A percentile compares a stretch with the other conserved stretches of the same genome.
Conservation (phyloP, 2,329 filamentous ascomycete genomes). For the Pseudodiploospora longispora region DNA sequence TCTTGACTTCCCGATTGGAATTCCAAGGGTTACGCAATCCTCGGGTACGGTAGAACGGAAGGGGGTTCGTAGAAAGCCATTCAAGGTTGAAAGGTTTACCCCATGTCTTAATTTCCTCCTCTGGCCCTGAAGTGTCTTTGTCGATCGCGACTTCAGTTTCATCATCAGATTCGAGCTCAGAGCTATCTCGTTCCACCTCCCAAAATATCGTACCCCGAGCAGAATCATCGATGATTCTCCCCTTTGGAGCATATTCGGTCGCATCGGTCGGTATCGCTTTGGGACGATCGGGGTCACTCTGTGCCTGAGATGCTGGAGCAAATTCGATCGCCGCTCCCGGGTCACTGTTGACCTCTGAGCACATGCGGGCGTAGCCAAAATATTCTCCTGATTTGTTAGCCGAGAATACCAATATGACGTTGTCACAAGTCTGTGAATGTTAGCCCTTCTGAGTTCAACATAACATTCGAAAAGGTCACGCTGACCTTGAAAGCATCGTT, state of each 20-base stretch:
- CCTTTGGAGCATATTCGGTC: conserved; percentile 69
- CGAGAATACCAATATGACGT: conserved; percentile 88
- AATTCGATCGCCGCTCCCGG: conserved; percentile 61
- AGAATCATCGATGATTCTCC: conserved; percentile 85
- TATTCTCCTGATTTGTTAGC: conserved; percentile 97
- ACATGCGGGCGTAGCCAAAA: conserved; percentile 90
- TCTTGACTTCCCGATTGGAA: conserved; percentile 90
- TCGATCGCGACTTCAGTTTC: conserved; percentile 29
- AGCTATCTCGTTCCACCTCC: conserved; percentile 66
- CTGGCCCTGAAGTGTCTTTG: conserved; percentile 28
- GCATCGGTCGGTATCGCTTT: conserved; percentile 74
- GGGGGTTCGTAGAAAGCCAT: conserved; percentile 74
- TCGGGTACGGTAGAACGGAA: conserved; percentile 84
- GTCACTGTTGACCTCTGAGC: conserved; percentile 73
- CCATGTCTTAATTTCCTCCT: conserved; percentile 57
- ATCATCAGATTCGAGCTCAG: conserved; percentile 36
- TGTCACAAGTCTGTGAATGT: conserved; percentile 58
- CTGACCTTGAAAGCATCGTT: conserved; percentile 76
- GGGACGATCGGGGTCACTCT: conserved; percentile 57
- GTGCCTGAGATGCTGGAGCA: conserved; percentile 53
- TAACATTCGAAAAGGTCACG: not conserved
- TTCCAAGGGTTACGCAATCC: conserved; percentile 92
- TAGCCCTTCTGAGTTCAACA: not conserved
- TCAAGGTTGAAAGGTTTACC: conserved; percentile 87
- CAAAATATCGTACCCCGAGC: conserved; percentile 95